A percentile compares a stretch with the other conserved stretches of the same genome.
phyloP scores from a whole-genome alignment of 2,329 filamentous ascomycete species.

The Aspergillus sp. region DNA sequence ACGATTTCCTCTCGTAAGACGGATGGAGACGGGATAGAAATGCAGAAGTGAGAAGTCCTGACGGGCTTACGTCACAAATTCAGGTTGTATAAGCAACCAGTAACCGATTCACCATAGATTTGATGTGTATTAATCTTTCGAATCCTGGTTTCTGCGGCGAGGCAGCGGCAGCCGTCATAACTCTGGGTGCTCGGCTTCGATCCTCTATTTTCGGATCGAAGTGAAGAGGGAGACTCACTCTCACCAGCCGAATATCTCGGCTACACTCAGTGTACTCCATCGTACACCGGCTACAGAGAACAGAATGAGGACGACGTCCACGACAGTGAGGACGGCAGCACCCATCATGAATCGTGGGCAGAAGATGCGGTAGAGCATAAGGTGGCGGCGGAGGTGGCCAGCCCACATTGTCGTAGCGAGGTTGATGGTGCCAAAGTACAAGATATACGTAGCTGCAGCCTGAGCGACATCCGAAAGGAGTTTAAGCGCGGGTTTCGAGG shows the following conservation, averaged over 20 bases:
- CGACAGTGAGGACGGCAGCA: slow-evolving; percentile 69
- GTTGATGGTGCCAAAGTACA: slow-evolving; percentile 82
- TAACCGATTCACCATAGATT: neutral
- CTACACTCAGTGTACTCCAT: slow-evolving; percentile 76
- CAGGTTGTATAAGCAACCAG: neutral
- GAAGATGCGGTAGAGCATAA: slow-evolving; percentile 97
- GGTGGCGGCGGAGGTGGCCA: slow-evolving; percentile 81
- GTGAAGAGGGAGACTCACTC: neutral
- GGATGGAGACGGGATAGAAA: neutral
- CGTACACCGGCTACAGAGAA: slow-evolving; percentile 76
- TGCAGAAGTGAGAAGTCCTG: neutral
- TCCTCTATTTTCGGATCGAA: too few relatives aligned
- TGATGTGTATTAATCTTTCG: neutral
- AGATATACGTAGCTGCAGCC: slow-evolving; percentile 73
- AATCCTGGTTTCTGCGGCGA: too few relatives aligned
- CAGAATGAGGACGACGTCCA: slow-evolving; percentile 74
- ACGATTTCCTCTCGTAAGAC: neutral
- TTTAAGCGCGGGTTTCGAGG: slow-evolving; percentile 34
- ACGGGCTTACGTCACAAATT: neutral
- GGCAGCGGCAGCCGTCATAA: too few relatives aligned
- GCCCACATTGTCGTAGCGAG: slow-evolving; percentile 90
- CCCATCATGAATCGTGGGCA: slow-evolving; percentile 88
- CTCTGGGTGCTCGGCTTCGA: too few relatives aligned
- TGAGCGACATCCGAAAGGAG: slow-evolving; percentile 72
- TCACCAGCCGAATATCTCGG: slow-evolving; percentile 85